Percentiles rank a stretch among this genome's conserved stretches.
Evolutionary conservation across 192 early-diverging fungal genomes (phyloP).

Genomic region (Backusella westeae): DNA sequence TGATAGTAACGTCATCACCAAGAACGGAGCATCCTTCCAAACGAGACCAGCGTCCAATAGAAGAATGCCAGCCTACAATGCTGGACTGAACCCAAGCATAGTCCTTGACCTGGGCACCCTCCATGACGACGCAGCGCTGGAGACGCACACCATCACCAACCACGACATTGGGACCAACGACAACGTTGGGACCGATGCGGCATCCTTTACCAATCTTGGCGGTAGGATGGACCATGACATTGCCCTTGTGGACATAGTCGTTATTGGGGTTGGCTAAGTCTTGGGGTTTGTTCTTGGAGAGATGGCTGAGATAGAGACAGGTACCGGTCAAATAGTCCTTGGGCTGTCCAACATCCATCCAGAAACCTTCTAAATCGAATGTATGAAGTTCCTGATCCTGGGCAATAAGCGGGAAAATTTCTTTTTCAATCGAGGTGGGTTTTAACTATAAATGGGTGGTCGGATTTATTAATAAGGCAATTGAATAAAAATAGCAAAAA

Average conservation of each 20-base stretch:
- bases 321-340: conserved; percentile 97
- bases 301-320: conserved; percentile 84
- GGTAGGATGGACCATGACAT: conserved; percentile 89
- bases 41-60: conserved; percentile 92
- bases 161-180: conserved; percentile 86
- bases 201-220: conserved; percentile 95
- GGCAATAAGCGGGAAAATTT: conserved; percentile 95
- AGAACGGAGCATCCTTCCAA: conserved; percentile 93
- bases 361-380: conserved; percentile 94
- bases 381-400: conserved; percentile 83
- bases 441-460: conserved; percentile 52
- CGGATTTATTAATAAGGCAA: neutral
- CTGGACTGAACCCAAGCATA: conserved; percentile 86
- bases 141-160: conserved; percentile 96
- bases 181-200: conserved; percentile 97
- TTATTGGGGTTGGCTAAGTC: conserved; percentile 64
- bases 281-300: conserved; percentile 76
- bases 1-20: conserved; percentile 95
- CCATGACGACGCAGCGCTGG: conserved; percentile 84
- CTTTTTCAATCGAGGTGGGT: conserved; percentile 98
- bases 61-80: conserved; percentile 97
- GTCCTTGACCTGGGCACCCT: conserved; percentile 81
- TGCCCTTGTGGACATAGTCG: conserved; percentile 76
- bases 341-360: conserved; percentile 99
- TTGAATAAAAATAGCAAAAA: neutral